Evolutionary conservation across 2,329 filamentous ascomycete genomes (phyloP).

Genomic region (Aureobasidium sp.): DNA sequence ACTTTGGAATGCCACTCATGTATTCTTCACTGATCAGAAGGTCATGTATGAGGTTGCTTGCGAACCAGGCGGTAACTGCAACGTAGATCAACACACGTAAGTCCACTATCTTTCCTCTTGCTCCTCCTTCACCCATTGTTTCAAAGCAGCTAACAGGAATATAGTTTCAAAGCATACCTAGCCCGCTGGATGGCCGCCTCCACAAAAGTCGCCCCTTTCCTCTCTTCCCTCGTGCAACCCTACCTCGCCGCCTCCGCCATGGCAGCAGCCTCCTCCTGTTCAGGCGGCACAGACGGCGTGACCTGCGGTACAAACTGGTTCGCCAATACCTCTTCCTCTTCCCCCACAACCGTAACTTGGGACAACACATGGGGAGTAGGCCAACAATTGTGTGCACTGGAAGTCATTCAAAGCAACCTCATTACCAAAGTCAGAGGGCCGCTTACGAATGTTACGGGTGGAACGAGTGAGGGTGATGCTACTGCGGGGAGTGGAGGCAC

Average conservation of each 20-base stretch:
- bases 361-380: slow-evolving; percentile 49
- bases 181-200: slow-evolving; percentile 62
- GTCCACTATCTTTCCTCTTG: neutral
- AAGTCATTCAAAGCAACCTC: slow-evolving; percentile 49
- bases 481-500: slow-evolving; percentile 38
- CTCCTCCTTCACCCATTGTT: too few relatives aligned
- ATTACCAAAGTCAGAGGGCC: slow-evolving; percentile 41
- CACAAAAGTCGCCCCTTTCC: slow-evolving; percentile 47
- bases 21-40: slow-evolving; percentile 62
- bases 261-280: slow-evolving; percentile 50
- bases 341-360: slow-evolving; percentile 28
- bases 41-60: slow-evolving; percentile 75
- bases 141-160: too few relatives aligned
- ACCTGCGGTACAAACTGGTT: slow-evolving; percentile 50
- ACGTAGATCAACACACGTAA: slow-evolving; percentile 67
- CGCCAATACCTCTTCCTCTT: slow-evolving; percentile 24
- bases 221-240: slow-evolving; percentile 37
- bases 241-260: slow-evolving; percentile 45
- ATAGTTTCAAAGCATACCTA: slow-evolving; percentile 60
- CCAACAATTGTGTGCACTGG: slow-evolving; percentile 58
- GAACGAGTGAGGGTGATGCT: slow-evolving; percentile 55
- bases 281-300: slow-evolving; percentile 41
- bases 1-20: slow-evolving; percentile 55
- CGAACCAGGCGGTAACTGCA: slow-evolving; percentile 62
- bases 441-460: slow-evolving; percentile 58